phyloP scores from a whole-genome alignment of 768 basidiomycete genomes.

The Gelatoporia subvermispora region DNA sequence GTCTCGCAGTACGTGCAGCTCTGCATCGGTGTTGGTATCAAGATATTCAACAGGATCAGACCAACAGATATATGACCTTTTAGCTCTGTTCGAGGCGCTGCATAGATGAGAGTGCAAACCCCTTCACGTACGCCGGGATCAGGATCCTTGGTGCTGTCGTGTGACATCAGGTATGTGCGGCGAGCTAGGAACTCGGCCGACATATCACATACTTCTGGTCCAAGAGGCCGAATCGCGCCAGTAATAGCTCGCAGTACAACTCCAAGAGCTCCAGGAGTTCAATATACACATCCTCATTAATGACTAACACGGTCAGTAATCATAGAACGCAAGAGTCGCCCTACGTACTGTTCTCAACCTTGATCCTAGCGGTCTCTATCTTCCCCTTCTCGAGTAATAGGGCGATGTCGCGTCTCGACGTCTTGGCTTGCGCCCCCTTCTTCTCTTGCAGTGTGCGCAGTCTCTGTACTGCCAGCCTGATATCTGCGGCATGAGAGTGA shows the following conservation, averaged over 20 bases:
- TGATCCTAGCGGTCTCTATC: constrained; percentile 79
- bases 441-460: constrained; percentile 87
- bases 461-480: constrained; percentile 79
- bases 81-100: constrained; percentile 86
- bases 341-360: constrained; percentile 74
- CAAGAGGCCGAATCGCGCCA: constrained; percentile 87
- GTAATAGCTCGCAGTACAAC: constrained; percentile 89
- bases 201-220: constrained; percentile 85
- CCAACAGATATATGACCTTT: constrained; percentile 50
- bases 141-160: constrained; percentile 65
- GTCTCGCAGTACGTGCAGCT: constrained; percentile 87
- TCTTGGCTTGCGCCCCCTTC: constrained; percentile 80
- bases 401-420: constrained; percentile 74
- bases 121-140: constrained; percentile 86
- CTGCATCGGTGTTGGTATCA: constrained; percentile 32
- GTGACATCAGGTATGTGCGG: background rate
- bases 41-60: background rate
- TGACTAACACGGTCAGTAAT: constrained; percentile 42
- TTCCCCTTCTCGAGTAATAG: constrained; percentile 73
- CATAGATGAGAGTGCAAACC: constrained; percentile 82
- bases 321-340: constrained; percentile 5
- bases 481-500: constrained; percentile 9
- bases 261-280: constrained; percentile 91
- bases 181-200: constrained; percentile 3
- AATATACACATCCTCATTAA: constrained; percentile 79